These are phyloP conservation scores for Silene noctiflora DNA, from an alignment of 179 eudicot genomes.

Conservation along the genomic window DNA sequence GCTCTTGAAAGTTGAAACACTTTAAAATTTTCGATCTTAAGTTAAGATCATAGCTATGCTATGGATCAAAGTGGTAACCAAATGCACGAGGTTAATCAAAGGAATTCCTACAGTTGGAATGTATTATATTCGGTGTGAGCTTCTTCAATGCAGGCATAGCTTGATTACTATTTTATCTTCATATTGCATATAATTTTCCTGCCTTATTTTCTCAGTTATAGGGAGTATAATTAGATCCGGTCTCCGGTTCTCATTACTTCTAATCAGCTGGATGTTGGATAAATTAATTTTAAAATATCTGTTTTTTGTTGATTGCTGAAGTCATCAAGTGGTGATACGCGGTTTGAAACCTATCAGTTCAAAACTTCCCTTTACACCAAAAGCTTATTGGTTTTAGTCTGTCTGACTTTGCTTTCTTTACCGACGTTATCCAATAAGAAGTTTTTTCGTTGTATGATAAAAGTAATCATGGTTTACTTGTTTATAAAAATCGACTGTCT, in stretches of 20 bases:
- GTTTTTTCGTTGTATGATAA: too few relatives aligned
- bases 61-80: too few relatives aligned
- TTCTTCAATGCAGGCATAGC: neutral
- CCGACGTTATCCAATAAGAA: too few relatives aligned
- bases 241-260: neutral
- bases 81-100: neutral
- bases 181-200: neutral
- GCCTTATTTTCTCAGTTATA: neutral
- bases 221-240: neutral
- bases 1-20: conserved; percentile 1
- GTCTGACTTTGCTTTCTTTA: too few relatives aligned
- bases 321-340: neutral
- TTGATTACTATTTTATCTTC: neutral
- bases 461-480: too few relatives aligned
- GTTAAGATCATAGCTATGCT: neutral
- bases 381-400: neutral
- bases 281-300: too few relatives aligned
- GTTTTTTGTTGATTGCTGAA: neutral
- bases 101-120: neutral
- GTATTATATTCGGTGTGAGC: neutral
- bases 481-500: too few relatives aligned
- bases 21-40: neutral
- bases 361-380: neutral
- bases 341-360: too few relatives aligned
- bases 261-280: too few relatives aligned